These are phyloP conservation scores for Ceratocystis cacaofunesta DNA, from an alignment of 2,329 filamentous ascomycete genomes.

Conservation along the genomic window DNA sequence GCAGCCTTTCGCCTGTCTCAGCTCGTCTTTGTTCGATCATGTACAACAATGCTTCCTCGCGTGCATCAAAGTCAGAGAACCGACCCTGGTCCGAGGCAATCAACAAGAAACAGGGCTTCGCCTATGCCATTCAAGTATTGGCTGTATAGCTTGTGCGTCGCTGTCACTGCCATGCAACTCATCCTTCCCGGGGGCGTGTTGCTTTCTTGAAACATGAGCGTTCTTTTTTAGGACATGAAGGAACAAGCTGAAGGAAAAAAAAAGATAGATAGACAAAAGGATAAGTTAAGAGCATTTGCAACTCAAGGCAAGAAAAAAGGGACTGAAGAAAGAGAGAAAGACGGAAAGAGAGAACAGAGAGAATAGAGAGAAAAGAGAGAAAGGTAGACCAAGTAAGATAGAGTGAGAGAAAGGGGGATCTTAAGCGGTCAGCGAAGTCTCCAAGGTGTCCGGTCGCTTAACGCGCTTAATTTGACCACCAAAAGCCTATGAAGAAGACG, in stretches of 20 bases:
- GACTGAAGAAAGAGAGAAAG: neutral
- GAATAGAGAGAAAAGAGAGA: neutral
- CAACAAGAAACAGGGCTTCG: neutral
- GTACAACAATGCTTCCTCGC: neutral
- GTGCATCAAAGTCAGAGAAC: neutral
- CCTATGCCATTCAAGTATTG: neutral
- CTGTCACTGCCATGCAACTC: constrained; percentile 9
- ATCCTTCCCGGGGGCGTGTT: neutral
- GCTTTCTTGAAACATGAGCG: neutral
- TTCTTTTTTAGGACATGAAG: constrained; percentile 7
- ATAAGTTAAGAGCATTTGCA: too few relatives aligned
- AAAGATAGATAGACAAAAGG: neutral
- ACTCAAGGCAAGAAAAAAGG: neutral
- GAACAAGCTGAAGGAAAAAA: neutral
- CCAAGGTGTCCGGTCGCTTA: neutral
- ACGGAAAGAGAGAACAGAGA: neutral
- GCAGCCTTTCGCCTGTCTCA: too few relatives aligned
- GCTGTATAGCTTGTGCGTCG: constrained; percentile 9
- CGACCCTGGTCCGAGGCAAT: neutral
- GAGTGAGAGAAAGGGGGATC: neutral
- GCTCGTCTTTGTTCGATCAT: too few relatives aligned
- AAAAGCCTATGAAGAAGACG: neutral
- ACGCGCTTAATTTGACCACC: neutral
- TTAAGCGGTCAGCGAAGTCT: neutral
- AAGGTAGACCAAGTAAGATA: neutral